Evolutionary conservation across 106 monocot genomes (phyloP).

Genomic region (Narthecium ossifragum): DNA sequence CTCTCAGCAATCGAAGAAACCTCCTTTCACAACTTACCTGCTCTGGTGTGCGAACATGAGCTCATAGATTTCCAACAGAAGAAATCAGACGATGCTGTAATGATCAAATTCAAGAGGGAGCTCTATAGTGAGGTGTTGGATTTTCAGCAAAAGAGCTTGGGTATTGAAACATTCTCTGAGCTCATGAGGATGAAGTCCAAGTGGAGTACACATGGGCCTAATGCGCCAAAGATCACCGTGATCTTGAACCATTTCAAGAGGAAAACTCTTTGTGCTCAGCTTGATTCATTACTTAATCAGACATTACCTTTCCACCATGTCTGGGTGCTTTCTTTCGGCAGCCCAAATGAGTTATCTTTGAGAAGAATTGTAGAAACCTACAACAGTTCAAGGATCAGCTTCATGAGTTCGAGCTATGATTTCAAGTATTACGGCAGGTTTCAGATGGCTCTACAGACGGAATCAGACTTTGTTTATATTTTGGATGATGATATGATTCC

Average conservation of each 20-base stretch:
- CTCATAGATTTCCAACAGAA: constrained; percentile 88
- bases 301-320: constrained; percentile 92
- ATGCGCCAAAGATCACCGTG: constrained; percentile 75
- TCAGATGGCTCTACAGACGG: constrained; percentile 94
- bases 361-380: constrained; percentile 79
- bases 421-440: constrained; percentile 98
- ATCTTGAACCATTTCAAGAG: constrained; percentile 96
- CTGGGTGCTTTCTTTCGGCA: constrained; percentile 95
- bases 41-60: constrained; percentile 78
- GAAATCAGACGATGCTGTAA: constrained; percentile 71
- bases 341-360: constrained; percentile 73
- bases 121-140: constrained; percentile 70
- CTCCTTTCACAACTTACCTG: constrained; percentile 12
- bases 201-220: constrained; percentile 36
- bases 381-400: constrained; percentile 87
- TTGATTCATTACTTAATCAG: constrained; percentile 76
- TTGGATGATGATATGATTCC: constrained; percentile 99
- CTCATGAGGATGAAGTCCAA: constrained; percentile 78
- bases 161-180: constrained; percentile 67
- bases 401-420: constrained; percentile 87
- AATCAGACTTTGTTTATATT: constrained; percentile 91
- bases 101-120: constrained; percentile 82
- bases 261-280: constrained; percentile 86
- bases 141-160: constrained; percentile 53
- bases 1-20: constrained; percentile 27